Base-by-base conservation (phyloP, 2,329 filamentous ascomycete genomes). In the Blastomyces percursus region DNA sequence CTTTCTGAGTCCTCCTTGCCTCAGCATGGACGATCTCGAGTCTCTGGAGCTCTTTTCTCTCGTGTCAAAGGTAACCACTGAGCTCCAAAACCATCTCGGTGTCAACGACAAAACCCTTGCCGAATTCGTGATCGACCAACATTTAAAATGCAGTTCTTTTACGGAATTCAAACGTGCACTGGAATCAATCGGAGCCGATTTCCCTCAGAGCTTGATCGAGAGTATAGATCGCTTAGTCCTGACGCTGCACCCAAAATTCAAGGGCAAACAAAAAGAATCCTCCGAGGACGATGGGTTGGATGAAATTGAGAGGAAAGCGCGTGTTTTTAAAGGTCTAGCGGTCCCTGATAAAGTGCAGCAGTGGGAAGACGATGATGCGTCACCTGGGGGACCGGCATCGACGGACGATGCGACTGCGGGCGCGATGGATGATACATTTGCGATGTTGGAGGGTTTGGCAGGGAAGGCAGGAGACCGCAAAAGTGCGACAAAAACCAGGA, bases 111-210 rank as follows among this genome's bases (percentile, higher is more conserved):
- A 96, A 77, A 96, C 91, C 5, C 85, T 99, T 32, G 92, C 94
- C 69, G 94, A 99, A 76, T 99, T 96, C 73, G 86, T 99, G 70
- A 96, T 99, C 72, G 89, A 89, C 65, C 89, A 96, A 73, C 90
- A 96, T 70, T 77, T 88, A 73, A 84, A 92, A 82, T 89, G 86
- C 78, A 82, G 80, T 60, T 83, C 82, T 35, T 80, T 90, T 62
- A 76, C 82, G 60, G 86, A 89, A 35, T 99, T 97, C 79, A 89
- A 89, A 77, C 79, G 80, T 67, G 85, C 85, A 71, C 81, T 97
- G 67, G 84, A 87, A 67, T 84, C 81, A 38, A 86, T 95, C 76
- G 90, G 89, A 62, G 90, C 88, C 66, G 91, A 87, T 52, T 95
- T 96, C 67, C 91, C 92, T 0, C 82, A 85, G 62, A 96, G 90